Percentiles rank a stretch among this genome's conserved stretches.
phyloP scores from a whole-genome alignment of 2,329 filamentous ascomycete species.

The Madurella mycetomatis region DNA sequence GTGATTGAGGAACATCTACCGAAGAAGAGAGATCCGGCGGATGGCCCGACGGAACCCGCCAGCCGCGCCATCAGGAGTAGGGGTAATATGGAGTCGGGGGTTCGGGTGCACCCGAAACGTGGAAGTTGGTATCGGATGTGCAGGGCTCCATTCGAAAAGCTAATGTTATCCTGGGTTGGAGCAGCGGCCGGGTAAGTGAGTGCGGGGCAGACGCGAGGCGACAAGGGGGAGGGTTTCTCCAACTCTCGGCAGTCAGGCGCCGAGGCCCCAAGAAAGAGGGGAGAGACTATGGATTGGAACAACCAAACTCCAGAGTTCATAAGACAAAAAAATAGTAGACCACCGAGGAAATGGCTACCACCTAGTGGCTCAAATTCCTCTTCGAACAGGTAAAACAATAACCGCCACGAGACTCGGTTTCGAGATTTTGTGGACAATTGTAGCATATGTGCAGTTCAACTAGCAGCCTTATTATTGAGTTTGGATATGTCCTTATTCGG shows the following conservation, averaged over 20 bases:
- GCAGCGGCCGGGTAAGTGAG: constrained; percentile 13
- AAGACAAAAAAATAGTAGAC: too few species aligned
- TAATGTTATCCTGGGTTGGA: not conserved
- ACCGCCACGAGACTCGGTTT: too few species aligned
- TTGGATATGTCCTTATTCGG: too few species aligned
- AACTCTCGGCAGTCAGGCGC: constrained; percentile 22
- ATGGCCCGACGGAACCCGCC: constrained; percentile 7
- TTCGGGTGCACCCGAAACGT: constrained; percentile 15
- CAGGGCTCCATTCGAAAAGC: constrained; percentile 6
- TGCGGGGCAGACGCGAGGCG: constrained; percentile 12
- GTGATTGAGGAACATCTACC: not conserved
- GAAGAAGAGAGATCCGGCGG: not conserved
- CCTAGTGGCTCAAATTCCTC: too few species aligned
- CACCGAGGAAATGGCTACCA: too few species aligned
- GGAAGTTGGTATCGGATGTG: constrained; percentile 4
- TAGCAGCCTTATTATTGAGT: too few species aligned
- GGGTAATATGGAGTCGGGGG: constrained; percentile 10
- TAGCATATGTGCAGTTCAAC: too few species aligned
- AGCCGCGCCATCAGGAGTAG: too few species aligned
- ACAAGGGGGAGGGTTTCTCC: constrained; percentile 13
- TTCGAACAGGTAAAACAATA: too few species aligned
- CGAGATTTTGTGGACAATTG: too few species aligned
- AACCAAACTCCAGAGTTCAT: not conserved
- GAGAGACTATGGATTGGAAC: not conserved
- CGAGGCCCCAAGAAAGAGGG: not conserved